Conservation (phyloP, 108 stramenopile species). For the Skeletonema menzelii region DNA sequence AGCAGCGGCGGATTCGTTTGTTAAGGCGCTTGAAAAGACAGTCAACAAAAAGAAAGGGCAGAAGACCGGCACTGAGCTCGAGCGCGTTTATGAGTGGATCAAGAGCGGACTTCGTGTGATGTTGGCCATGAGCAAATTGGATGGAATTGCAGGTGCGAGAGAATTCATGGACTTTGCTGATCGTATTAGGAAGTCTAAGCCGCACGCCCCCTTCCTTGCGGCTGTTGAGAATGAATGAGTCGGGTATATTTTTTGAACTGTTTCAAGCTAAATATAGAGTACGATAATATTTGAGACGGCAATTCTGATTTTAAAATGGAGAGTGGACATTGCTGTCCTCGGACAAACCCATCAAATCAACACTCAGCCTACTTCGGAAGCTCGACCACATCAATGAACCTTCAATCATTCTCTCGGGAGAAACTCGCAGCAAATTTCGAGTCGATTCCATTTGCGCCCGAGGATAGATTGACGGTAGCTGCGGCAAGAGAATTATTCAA, state of each 20-base stretch:
- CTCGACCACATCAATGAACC: background rate
- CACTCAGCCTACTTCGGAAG: too few species aligned
- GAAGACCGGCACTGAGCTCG: constrained; percentile 82
- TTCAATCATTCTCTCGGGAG: background rate
- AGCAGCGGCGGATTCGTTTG: constrained; percentile 68
- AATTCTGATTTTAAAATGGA: too few species aligned
- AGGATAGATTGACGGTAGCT: background rate
- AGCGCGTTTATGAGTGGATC: constrained; percentile 83
- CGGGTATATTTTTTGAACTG: too few species aligned
- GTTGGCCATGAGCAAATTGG: constrained; percentile 63
- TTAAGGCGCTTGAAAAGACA: constrained; percentile 83
- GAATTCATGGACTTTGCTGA: constrained; percentile 77
- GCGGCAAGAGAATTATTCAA: background rate
- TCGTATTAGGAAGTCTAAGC: constrained; percentile 51
- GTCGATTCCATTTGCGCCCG: background rate
- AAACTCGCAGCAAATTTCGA: background rate
- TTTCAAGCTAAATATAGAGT: too few species aligned
- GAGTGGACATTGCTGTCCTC: too few species aligned
- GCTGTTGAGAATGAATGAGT: constrained; percentile 31
- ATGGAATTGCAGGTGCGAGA: constrained; percentile 64
- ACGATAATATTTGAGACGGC: too few species aligned
- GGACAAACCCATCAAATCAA: too few species aligned
- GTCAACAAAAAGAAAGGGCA: constrained; percentile 80
- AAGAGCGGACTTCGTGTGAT: constrained; percentile 80
- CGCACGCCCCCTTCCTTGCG: constrained; percentile 45